Percentiles rank a stretch among this genome's conserved stretches.
phyloP scores from a whole-genome alignment of 768 basidiomycete genomes.

The Suillus luteus region DNA sequence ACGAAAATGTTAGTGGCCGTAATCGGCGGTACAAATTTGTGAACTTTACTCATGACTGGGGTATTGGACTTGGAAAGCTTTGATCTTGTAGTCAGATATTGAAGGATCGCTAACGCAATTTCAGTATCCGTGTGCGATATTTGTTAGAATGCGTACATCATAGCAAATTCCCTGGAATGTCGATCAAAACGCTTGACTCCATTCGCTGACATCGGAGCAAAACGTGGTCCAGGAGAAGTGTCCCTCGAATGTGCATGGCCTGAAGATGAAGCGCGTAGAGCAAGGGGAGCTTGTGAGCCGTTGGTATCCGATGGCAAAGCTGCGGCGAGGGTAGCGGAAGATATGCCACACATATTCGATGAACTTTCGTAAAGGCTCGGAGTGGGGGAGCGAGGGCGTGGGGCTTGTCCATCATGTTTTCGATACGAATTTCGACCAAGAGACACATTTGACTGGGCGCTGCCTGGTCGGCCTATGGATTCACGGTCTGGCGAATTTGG shows the following conservation, averaged over 20 bases:
- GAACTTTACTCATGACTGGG: conserved; percentile 16
- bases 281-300: background rate
- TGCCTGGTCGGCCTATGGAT: conserved; percentile 10
- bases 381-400: conserved; percentile 18
- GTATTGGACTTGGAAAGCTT: conserved; percentile 15
- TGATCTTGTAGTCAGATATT: conserved; percentile 18
- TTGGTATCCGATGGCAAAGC: background rate
- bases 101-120: conserved; percentile 14
- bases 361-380: conserved; percentile 16
- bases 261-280: conserved; percentile 3
- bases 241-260: background rate
- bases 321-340: conserved; percentile 14
- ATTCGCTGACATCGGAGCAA: conserved; percentile 20
- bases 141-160: conserved; percentile 14
- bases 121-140: conserved; percentile 5
- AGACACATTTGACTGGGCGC: conserved; percentile 14
- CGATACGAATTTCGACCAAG: conserved; percentile 19
- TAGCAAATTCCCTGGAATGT: conserved; percentile 13
- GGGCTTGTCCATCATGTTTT: conserved; percentile 20
- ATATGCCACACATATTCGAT: conserved; percentile 14
- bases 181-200: conserved; percentile 21
- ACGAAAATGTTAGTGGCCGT: background rate
- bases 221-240: conserved; percentile 14
- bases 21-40: background rate
- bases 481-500: conserved; percentile 12